Base-by-base conservation (phyloP, 495 filamentous ascomycete genomes). In the Geoglossum glabrum region DNA sequence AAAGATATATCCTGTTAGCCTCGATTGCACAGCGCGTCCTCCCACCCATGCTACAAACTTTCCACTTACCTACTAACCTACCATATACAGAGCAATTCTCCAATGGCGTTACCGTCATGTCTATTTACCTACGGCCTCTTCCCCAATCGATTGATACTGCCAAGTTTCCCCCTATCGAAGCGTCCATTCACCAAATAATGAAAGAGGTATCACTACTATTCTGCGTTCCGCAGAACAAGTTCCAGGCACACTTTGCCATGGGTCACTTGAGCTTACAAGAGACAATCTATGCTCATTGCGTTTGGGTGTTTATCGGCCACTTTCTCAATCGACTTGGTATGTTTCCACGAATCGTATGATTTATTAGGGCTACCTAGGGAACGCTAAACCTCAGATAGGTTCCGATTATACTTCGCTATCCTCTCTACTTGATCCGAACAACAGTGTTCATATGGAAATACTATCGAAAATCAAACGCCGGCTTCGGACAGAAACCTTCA, bases 171-270 rank as follows among this genome's bases (percentile, higher is more conserved):
- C 83, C 84, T 0, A 92, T 98, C 58, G 87, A 95, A 66, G 82
- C 89, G 46, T 90, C 90, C 9, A 95, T 98, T 62, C 89, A 96
- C 73, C 93, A 98, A 71, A 95, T 98, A 71, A 94, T 93, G 75
- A 96, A 97, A 76, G 92, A 98, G 69, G 81, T 93, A 50, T 96
- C 90, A 11, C 79, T 98, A 46, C 75, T 98, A 36, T 98, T 96
- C 79, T 98, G 92, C 73, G 84, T 98, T 62, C 92, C 92, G 6
- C 92, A 95, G 69, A 97, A 94, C 73, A 86, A 89, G 66, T 86
- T 97, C 68, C 89, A 95, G 66, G 71, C 74, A 50, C 79, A 95
- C 66, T 98, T 98, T 69, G 84, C 85, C 34, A 80, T 77, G n/a
- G 93, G 90, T 19, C 75, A 81, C 57, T 76, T 98, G 58, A 95